Percentiles rank a stretch among this genome's conserved stretches.
phyloP scores from a whole-genome alignment of 202 grass and related monocot genomes.

The Miscanthus sacchariflorus region DNA sequence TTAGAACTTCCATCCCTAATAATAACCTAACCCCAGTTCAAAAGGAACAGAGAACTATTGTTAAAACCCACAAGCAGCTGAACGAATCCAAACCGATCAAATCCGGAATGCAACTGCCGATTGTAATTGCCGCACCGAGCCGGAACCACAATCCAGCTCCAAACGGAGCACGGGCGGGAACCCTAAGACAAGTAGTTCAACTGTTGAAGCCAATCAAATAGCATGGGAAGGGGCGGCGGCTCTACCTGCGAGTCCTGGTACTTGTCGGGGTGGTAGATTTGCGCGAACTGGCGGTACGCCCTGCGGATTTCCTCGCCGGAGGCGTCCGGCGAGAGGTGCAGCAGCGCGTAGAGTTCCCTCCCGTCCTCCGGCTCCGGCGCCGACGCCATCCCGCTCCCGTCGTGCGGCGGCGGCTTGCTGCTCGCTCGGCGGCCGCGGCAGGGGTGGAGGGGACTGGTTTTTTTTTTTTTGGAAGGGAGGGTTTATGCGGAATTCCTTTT shows the following conservation, averaged over 20 bases:
- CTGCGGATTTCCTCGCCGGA: conserved; percentile 85
- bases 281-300: conserved; percentile 87
- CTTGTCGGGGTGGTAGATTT: conserved; percentile 97
- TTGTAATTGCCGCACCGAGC: background rate
- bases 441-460: conserved; percentile 1
- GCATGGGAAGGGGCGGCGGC: background rate
- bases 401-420: conserved; percentile 28
- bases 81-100: conserved; percentile 13
- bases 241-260: conserved; percentile 74
- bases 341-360: conserved; percentile 81
- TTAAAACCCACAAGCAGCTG: conserved; percentile 17
- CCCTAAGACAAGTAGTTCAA: conserved; percentile 33
- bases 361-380: conserved; percentile 55
- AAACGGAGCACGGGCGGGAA: background rate
- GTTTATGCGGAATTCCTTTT: conserved; percentile 42
- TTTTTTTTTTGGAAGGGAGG: conserved; percentile 46
- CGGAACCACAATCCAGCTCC: conserved; percentile 1
- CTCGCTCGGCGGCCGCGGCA: conserved; percentile 37
- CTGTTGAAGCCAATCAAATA: conserved; percentile 9
- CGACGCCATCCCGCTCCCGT: conserved; percentile 47
- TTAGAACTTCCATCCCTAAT: background rate
- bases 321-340: conserved; percentile 85
- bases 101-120: background rate
- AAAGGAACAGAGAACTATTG: background rate
- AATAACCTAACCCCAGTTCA: background rate